phyloP scores from a whole-genome alignment of 2,329 filamentous ascomycete genomes.

The Penicillium brasilianum region DNA sequence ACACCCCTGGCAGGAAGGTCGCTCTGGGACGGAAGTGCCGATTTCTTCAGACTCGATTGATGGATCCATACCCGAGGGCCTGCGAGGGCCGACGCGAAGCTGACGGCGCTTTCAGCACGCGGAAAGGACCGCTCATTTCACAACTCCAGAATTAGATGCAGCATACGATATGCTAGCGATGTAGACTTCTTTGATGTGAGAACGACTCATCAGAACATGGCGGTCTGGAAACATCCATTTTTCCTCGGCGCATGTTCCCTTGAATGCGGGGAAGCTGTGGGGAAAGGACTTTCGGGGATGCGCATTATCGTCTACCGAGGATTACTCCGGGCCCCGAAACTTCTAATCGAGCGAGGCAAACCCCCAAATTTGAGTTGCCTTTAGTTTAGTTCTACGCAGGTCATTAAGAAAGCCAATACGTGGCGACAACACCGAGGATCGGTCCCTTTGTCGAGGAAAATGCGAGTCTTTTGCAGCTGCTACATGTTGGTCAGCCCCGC shows the following conservation, averaged over 20 bases:
- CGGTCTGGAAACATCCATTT: not conserved
- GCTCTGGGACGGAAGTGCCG: not conserved
- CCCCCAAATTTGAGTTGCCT: not conserved
- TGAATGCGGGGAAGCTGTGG: not conserved
- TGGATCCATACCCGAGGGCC: not conserved
- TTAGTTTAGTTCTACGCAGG: too few species aligned
- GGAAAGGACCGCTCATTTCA: not conserved
- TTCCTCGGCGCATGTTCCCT: not conserved
- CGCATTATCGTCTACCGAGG: not conserved
- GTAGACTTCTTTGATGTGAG: not conserved
- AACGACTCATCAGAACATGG: not conserved
- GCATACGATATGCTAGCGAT: not conserved
- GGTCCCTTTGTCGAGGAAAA: too few species aligned
- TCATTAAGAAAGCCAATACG: too few species aligned
- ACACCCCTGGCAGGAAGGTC: conserved; percentile 1
- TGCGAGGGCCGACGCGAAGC: not conserved
- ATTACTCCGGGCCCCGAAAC: not conserved
- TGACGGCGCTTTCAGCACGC: not conserved
- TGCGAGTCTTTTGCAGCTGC: too few species aligned
- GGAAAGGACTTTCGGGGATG: not conserved
- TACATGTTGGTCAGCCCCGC: not conserved
- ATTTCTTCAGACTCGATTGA: not conserved
- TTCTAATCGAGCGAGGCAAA: not conserved
- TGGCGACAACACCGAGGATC: too few species aligned
- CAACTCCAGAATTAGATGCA: not conserved